phyloP scores from a whole-genome alignment of 2,329 filamentous ascomycete genomes.

The Cladophialophora immunda region DNA sequence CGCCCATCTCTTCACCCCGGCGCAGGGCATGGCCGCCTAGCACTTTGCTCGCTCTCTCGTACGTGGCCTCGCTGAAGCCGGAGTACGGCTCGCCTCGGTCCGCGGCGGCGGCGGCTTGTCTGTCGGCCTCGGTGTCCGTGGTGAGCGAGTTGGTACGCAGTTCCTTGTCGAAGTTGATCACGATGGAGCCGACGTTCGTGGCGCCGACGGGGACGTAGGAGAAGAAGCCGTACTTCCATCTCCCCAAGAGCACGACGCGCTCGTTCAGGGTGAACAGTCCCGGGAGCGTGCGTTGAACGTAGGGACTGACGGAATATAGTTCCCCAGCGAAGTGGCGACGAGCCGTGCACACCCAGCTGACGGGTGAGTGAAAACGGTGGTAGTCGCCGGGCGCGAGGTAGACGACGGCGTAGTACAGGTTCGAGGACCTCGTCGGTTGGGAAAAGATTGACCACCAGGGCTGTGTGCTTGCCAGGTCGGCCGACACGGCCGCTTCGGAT shows the following conservation, averaged over 20 bases:
- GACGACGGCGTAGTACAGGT: conserved; percentile 91
- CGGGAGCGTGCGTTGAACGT: conserved; percentile 89
- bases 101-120: conserved; percentile 81
- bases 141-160: conserved; percentile 89
- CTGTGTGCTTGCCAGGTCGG: conserved; percentile 77
- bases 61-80: conserved; percentile 94
- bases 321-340: conserved; percentile 98
- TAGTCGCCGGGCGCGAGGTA: conserved; percentile 98
- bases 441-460: conserved; percentile 78
- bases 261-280: conserved; percentile 97
- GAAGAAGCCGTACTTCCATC: conserved; percentile 98
- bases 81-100: conserved; percentile 80
- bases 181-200: conserved; percentile 96
- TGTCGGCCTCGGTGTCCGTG: conserved; percentile 90
- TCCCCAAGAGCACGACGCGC: conserved; percentile 87
- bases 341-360: conserved; percentile 92
- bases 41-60: conserved; percentile 77
- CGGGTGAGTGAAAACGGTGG: conserved; percentile 95
- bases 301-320: conserved; percentile 92
- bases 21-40: conserved; percentile 84
- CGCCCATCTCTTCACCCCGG: conserved; percentile 96
- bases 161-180: conserved; percentile 95
- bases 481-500: conserved; percentile 84
- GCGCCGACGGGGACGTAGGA: conserved; percentile 94
- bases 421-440: conserved; percentile 65